Evolutionary conservation across 2,329 filamentous ascomycete genomes (phyloP).

Genomic region (Cladobotryum mycophilum): DNA sequence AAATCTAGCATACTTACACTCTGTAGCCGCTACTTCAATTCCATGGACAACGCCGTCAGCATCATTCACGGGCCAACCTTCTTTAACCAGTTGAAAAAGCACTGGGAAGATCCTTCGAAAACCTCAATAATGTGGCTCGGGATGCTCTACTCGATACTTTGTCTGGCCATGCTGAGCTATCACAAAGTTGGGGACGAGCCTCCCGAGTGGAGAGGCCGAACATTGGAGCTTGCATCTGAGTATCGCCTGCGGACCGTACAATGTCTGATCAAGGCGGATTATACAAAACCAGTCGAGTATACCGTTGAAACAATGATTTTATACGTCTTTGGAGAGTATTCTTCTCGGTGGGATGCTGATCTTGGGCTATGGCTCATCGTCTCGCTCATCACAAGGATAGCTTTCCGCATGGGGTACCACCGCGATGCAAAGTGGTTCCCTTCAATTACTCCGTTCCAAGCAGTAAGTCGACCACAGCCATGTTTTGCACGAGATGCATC

Average conservation of each 20-base stretch:
- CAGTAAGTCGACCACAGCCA: conserved; percentile 34
- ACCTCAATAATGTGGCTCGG: conserved; percentile 74
- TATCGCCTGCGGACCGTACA: conserved; percentile 71
- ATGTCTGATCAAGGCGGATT: conserved; percentile 69
- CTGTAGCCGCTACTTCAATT: conserved; percentile 87
- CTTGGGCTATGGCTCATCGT: conserved; percentile 56
- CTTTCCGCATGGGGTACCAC: conserved; percentile 70
- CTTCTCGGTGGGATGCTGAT: conserved; percentile 67
- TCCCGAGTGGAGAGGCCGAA: conserved; percentile 65
- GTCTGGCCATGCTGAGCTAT: conserved; percentile 72
- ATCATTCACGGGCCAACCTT: conserved; percentile 83
- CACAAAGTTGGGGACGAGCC: conserved; percentile 75
- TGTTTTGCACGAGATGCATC: neutral
- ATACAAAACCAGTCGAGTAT: conserved; percentile 66
- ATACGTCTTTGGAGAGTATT: conserved; percentile 70
- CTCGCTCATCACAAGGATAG: conserved; percentile 49
- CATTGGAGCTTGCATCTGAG: conserved; percentile 52
- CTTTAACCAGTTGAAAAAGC: conserved; percentile 58
- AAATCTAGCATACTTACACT: conserved; percentile 80
- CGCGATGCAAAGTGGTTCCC: conserved; percentile 70
- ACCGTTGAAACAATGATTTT: conserved; percentile 74
- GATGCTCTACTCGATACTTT: conserved; percentile 69
- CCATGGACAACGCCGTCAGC: conserved; percentile 61
- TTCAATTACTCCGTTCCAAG: conserved; percentile 65
- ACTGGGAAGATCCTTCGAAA: conserved; percentile 68